Percentiles rank a stretch among this genome's conserved stretches.
Evolutionary conservation across 2,329 filamentous ascomycete species (phyloP).

Genomic region (Colletotrichum abscissum): DNA sequence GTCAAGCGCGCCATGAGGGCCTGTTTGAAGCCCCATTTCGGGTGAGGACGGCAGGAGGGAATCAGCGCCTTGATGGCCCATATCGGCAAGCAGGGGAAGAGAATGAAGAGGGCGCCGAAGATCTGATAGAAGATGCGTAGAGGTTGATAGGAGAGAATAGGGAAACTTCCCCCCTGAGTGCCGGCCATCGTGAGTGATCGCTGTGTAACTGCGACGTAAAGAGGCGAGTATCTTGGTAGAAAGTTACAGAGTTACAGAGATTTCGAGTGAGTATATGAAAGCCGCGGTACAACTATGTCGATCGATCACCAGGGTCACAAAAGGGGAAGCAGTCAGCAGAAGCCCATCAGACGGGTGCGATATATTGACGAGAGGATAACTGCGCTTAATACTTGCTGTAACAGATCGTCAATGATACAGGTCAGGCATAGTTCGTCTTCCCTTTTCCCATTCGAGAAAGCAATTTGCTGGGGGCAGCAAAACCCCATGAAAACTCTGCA

Average conservation of each 20-base stretch:
- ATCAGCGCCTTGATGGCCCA: slow-evolving; percentile 14
- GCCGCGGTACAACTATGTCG: no score
- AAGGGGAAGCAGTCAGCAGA: no score
- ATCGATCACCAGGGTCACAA: no score
- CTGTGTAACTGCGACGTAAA: neutral
- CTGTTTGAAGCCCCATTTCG: slow-evolving; percentile 25
- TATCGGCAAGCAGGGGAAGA: slow-evolving; percentile 1
- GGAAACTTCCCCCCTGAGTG: neutral
- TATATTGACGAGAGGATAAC: neutral
- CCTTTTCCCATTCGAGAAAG: neutral
- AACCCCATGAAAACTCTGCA: neutral
- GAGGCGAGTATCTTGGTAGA: neutral
- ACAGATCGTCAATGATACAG: no score
- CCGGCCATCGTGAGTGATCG: slow-evolving; percentile 6
- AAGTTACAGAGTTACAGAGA: neutral
- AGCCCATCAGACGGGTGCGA: no score
- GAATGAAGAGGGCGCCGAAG: neutral
- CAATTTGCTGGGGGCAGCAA: neutral
- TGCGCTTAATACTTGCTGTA: neutral
- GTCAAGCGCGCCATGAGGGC: slow-evolving; percentile 20
- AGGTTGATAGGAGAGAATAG: slow-evolving; percentile 15
- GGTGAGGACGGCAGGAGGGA: slow-evolving; percentile 16
- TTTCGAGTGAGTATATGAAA: no score
- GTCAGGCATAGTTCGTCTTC: neutral
- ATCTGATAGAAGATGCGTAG: slow-evolving; percentile 12